Percentiles rank a stretch among this genome's conserved stretches.
Conservation (phyloP, 495 filamentous ascomycete genomes). For the Parathielavia appendiculata region DNA sequence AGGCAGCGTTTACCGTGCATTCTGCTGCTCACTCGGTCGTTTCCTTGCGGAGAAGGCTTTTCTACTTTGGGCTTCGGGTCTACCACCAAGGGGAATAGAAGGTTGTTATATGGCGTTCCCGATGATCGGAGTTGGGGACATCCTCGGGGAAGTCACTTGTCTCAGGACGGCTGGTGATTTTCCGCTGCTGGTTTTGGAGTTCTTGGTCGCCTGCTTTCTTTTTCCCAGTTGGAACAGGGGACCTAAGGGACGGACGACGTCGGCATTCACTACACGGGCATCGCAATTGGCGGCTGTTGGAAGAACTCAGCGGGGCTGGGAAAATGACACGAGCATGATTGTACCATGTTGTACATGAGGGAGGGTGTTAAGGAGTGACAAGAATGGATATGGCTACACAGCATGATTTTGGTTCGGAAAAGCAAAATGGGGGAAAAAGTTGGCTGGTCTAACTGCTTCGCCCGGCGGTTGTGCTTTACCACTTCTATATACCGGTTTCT, state of each 20-base stretch:
- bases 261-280: not conserved
- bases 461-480: not conserved
- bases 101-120: constrained; percentile 1
- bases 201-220: constrained; percentile 4
- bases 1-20: no score
- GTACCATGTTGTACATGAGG: constrained; percentile 11
- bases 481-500: not conserved
- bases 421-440: constrained; percentile 3
- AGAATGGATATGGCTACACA: constrained; percentile 16
- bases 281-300: constrained; percentile 2
- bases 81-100: constrained; percentile 10
- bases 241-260: not conserved
- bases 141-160: not conserved
- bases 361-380: not conserved
- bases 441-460: constrained; percentile 14
- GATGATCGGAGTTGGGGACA: not conserved
- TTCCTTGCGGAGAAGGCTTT: not conserved
- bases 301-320: constrained; percentile 7
- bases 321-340: constrained; percentile 15
- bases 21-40: not conserved
- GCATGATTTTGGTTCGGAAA: constrained; percentile 11
- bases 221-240: not conserved
- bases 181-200: constrained; percentile 5
- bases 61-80: constrained; percentile 4
- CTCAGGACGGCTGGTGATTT: not conserved